Percentiles rank a stretch among this genome's conserved stretches.
Evolutionary conservation across 225 moss, liverwort and hornwort genomes (phyloP).

Genomic region (Sphagnum contortum): DNA sequence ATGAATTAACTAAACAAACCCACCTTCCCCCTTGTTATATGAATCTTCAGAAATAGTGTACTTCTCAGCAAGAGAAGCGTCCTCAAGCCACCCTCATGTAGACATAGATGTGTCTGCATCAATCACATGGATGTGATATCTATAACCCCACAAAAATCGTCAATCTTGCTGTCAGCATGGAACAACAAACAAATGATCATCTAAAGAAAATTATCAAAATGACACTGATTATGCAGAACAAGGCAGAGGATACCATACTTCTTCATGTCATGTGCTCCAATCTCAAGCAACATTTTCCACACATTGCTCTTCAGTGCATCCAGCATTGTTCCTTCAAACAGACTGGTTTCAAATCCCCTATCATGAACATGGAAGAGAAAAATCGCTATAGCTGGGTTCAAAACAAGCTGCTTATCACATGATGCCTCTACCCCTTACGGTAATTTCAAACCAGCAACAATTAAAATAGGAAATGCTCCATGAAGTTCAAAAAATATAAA

Average conservation of each 20-base stretch:
- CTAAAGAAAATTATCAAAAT: too few relatives aligned
- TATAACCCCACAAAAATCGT: conserved; percentile 19
- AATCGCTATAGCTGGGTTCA: too few relatives aligned
- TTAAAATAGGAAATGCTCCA: too few relatives aligned
- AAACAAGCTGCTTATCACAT: too few relatives aligned
- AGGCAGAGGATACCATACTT: conserved; percentile 73
- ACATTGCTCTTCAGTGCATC: conserved; percentile 76
- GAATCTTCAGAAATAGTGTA: conserved; percentile 86
- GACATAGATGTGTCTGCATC: conserved; percentile 90
- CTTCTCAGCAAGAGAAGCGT: conserved; percentile 88
- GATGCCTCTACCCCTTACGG: too few relatives aligned
- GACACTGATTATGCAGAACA: conserved; percentile 68
- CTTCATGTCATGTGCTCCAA: conserved; percentile 88
- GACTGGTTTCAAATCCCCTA: too few relatives aligned
- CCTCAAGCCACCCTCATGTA: conserved; percentile 94
- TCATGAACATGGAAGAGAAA: too few relatives aligned
- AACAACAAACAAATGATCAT: too few relatives aligned
- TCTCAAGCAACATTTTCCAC: conserved; percentile 33
- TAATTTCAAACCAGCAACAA: too few relatives aligned
- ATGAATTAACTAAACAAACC: neutral
- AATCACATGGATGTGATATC: conserved; percentile 78
- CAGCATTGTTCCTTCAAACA: conserved; percentile 9
- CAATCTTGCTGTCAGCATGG: too few relatives aligned
- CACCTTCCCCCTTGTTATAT: conserved; percentile 86
- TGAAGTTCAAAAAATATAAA: too few relatives aligned